Evolutionary conservation across 2,329 filamentous ascomycete species (phyloP), one percentile per base, ranked within the genome.

Genomic region (Hypoxylon sp.): DNA sequence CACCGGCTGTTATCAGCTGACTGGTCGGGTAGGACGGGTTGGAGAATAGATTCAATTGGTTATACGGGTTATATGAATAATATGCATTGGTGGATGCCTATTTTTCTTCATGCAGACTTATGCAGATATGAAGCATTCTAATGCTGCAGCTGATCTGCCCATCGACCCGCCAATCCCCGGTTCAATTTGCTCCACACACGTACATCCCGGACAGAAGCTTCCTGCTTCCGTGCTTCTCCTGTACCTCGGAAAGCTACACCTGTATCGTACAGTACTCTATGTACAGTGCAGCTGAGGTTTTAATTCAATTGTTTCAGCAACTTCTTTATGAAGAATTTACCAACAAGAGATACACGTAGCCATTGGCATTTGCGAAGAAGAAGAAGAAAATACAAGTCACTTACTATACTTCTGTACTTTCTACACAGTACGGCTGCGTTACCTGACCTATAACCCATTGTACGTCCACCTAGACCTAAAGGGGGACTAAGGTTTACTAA

Each of bases 61-160:
- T 30, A 57, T 31, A 50, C n/a, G 42, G 40, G 22, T 37, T 30
- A 57, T 31, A 50, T 31, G 42, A 6, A 17, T 33, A 57, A 14
- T 44, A n/a, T 13, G 30, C 17, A 13, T 25, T 31, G 30, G 10
- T 7, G n/a, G 33, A 17, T 25, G 6, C 17, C 7, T 31, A 2
- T 13, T 25, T 27, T 13, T 8, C 11, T 42, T 35, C 17, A 56
- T 31, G 22, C 53, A 14, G 8, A n/a, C 7, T 8, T 58, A 46
- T 58, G 17, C n/a, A 58, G 14, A n/a, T 58, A 63, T 27, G 27
- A 37, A 35, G 46, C 35, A 22, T 54, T 50, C 33, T 40, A 10
- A 51, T 58, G 46, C 58, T 27, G 56, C 58, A 62, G 42, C 64
- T 64, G 65, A 68, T 59, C 65, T 64, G 30, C 61, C 61, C 57